Evolutionary conservation across 257 asterid species (phyloP).

Genomic region (Fraxinus pennsylvanica): DNA sequence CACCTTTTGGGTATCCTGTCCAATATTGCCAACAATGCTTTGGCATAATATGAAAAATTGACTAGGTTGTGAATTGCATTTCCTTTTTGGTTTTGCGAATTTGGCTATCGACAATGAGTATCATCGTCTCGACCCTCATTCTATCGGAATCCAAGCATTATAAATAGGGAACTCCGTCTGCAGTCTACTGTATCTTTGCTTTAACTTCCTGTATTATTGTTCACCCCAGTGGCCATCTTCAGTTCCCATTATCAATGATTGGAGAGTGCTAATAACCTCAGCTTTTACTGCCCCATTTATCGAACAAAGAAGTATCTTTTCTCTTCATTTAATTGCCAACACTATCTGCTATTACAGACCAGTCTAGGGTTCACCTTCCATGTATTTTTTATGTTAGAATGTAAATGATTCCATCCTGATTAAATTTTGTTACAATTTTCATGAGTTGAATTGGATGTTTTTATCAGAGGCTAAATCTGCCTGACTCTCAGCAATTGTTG

Average conservation of each 20-base stretch:
- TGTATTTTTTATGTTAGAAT: not conserved
- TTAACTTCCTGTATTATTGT: not conserved
- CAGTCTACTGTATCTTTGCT: not conserved
- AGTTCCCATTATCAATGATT: not conserved
- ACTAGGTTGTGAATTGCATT: not conserved
- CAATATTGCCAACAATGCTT: not conserved
- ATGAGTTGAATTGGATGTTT: not conserved
- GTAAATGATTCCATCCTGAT: not conserved
- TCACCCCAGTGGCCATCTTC: not conserved
- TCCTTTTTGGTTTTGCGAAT: not conserved
- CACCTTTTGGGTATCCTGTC: not conserved
- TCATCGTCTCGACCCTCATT: not conserved
- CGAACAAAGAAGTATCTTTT: not conserved
- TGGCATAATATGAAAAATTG: too few species aligned
- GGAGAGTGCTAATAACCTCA: not conserved
- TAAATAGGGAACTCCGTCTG: not conserved
- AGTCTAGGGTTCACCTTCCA: not conserved
- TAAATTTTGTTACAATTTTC: not conserved
- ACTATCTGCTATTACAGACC: not conserved
- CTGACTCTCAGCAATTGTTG: slow-evolving; percentile 14
- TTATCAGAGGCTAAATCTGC: not conserved
- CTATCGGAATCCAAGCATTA: not conserved
- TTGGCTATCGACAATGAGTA: not conserved
- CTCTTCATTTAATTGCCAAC: slow-evolving; percentile 3
- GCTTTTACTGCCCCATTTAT: not conserved